Base-by-base conservation (phyloP, 345 rosid genomes). In the Aquilaria yunnanensis region DNA sequence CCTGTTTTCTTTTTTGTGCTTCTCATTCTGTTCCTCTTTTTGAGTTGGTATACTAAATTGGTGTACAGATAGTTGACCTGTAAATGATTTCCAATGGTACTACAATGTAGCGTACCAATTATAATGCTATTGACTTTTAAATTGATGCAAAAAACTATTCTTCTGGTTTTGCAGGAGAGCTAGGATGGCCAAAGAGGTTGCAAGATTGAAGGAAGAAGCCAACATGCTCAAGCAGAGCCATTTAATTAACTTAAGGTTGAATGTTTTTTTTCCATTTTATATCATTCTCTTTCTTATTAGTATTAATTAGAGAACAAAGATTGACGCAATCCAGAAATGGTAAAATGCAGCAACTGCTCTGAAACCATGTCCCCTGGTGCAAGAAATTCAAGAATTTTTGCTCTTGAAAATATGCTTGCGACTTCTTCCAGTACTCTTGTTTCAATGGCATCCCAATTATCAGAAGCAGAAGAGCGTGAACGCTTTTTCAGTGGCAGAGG, bases 401-500 rank as follows among this genome's bases (percentile, higher is more conserved):
- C 97, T 12, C 85, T 94, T 63, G 96, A 94, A 80, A 94, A 87
- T 72, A 94, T 94, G 99, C 97, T 90, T 63, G 77, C 88, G 13
- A 75, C 96, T 64, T 83, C 99, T 52, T 90, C 99, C 64, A 82
- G 81, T 73, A 77, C 96, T 32, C 56, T 94, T 56, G 97, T 94
- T 60, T 80, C 96, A 49, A 94, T 94, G 99, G 99, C 99, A 68
- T 86, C 99, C 16, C 99, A 94, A 3, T 72, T 94, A 65, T 94
- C 99, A 43, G 99, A 90, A 80, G 97, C 97, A 56, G 99, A 94
- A 78, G 99, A 94, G 66, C 82, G 93, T n/a, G 97, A 86, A 69
- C 85, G 94, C 37, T 69, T 81, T 34, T 88, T 90, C 67, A 80
- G 87, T 75, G 99, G 97, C 54, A 86, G 83, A 67, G 99, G 99